Evolutionary conservation across 306 rosid species (phyloP).

Genomic region (Mimosa pudica): DNA sequence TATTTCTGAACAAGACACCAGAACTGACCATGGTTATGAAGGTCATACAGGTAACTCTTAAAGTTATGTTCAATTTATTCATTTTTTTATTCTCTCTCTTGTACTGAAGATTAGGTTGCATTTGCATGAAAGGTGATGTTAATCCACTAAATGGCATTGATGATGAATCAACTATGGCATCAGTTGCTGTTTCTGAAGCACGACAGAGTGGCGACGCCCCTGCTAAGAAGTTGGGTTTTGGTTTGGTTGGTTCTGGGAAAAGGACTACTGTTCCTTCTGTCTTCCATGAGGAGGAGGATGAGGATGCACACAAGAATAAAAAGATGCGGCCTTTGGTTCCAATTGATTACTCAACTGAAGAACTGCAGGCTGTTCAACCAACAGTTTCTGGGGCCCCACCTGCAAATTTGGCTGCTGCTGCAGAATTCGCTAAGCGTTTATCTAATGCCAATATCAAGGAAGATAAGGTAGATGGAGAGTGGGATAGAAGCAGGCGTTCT

Average conservation of each 20-base stretch:
- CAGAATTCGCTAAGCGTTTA: conserved; percentile 93
- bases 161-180: conserved; percentile 58
- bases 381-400: conserved; percentile 66
- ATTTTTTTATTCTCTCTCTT: not conserved
- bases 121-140: conserved; percentile 60
- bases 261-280: conserved; percentile 90
- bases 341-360: conserved; percentile 96
- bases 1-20: conserved; percentile 46
- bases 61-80: not conserved
- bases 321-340: conserved; percentile 99
- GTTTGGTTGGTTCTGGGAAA: conserved; percentile 94
- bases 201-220: conserved; percentile 69
- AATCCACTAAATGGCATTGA: conserved; percentile 50
- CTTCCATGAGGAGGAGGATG: conserved; percentile 93
- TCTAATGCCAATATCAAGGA: conserved; percentile 75
- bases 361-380: conserved; percentile 84
- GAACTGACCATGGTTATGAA: conserved; percentile 52
- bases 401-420: conserved; percentile 95
- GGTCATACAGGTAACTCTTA: conserved; percentile 53
- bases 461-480: conserved; percentile 71
- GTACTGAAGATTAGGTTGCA: conserved; percentile 30
- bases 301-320: conserved; percentile 92
- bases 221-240: conserved; percentile 89
- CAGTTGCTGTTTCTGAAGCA: conserved; percentile 58
- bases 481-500: conserved; percentile 80